A percentile compares a stretch with the other conserved stretches of the same genome.
phyloP scores from a whole-genome alignment of 2,329 filamentous ascomycete species.

The Aspergillus luchuensis region DNA sequence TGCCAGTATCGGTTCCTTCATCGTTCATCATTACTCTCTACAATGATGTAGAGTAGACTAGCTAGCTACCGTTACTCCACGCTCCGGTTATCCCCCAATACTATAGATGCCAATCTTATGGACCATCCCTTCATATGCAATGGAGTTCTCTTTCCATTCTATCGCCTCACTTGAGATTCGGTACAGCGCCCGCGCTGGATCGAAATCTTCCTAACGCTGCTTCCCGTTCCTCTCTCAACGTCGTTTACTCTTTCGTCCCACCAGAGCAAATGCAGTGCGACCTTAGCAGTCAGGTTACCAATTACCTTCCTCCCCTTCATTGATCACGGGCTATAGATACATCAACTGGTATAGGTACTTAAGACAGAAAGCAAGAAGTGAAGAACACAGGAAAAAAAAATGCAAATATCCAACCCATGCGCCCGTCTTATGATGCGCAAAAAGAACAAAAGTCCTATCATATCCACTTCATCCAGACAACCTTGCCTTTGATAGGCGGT shows the following conservation, averaged over 20 bases:
- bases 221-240: background rate
- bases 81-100: too few relatives aligned
- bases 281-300: background rate
- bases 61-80: too few relatives aligned
- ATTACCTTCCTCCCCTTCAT: background rate
- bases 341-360: slow-evolving; percentile 9
- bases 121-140: too few relatives aligned
- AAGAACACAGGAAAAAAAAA: slow-evolving; percentile 7
- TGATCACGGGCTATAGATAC: slow-evolving; percentile 1
- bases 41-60: too few relatives aligned
- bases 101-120: too few relatives aligned
- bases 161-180: too few relatives aligned
- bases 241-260: background rate
- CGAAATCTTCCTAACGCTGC: background rate
- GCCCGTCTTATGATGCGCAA: slow-evolving; percentile 18
- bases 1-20: background rate
- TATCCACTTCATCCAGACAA: slow-evolving; percentile 9
- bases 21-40: background rate
- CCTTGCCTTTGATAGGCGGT: slow-evolving; percentile 1
- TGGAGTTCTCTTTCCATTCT: too few relatives aligned
- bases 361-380: slow-evolving; percentile 7
- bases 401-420: slow-evolving; percentile 15
- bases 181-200: background rate
- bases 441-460: slow-evolving; percentile 10
- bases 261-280: background rate